Evolutionary conservation across 139 green algal species (phyloP).

Genomic region (Chlamydomonas sp.): DNA sequence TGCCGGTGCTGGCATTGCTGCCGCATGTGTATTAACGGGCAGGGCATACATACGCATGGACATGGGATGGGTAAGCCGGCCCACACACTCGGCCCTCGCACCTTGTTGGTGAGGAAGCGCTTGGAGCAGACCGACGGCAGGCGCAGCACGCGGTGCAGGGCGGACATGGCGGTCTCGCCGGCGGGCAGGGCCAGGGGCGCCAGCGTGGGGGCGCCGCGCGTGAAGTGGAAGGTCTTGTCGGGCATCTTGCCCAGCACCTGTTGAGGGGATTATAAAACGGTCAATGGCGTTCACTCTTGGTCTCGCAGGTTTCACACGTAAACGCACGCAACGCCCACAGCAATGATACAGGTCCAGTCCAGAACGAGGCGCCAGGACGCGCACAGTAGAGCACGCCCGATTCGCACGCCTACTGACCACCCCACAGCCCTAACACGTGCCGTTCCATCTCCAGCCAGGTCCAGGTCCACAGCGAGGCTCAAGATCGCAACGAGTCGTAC

Average conservation of each 20-base stretch:
- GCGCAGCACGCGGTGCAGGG: constrained; percentile 87
- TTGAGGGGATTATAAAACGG: background rate
- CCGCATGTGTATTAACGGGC: too few relatives aligned
- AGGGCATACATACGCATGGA: too few relatives aligned
- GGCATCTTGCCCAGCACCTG: constrained; percentile 96
- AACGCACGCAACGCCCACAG: background rate
- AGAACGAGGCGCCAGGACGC: background rate
- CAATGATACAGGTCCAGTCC: background rate
- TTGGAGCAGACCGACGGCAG: constrained; percentile 95
- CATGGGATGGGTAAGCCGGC: too few relatives aligned
- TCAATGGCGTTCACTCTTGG: background rate
- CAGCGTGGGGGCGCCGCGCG: constrained; percentile 28
- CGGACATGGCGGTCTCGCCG: constrained; percentile 50
- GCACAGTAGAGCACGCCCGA: too few relatives aligned
- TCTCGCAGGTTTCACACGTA: background rate
- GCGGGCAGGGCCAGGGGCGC: constrained; percentile 68
- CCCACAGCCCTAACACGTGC: too few relatives aligned
- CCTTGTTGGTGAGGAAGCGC: constrained; percentile 99
- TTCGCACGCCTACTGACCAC: too few relatives aligned
- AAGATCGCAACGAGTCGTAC: too few relatives aligned
- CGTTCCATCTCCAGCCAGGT: constrained; percentile 69
- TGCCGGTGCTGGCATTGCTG: too few relatives aligned
- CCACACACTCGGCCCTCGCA: constrained; percentile 58
- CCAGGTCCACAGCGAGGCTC: constrained; percentile 97
- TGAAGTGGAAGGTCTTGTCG: constrained; percentile 94